Evolutionary conservation across 2,329 filamentous ascomycete species (phyloP).

Genomic region (Fusarium sp.): DNA sequence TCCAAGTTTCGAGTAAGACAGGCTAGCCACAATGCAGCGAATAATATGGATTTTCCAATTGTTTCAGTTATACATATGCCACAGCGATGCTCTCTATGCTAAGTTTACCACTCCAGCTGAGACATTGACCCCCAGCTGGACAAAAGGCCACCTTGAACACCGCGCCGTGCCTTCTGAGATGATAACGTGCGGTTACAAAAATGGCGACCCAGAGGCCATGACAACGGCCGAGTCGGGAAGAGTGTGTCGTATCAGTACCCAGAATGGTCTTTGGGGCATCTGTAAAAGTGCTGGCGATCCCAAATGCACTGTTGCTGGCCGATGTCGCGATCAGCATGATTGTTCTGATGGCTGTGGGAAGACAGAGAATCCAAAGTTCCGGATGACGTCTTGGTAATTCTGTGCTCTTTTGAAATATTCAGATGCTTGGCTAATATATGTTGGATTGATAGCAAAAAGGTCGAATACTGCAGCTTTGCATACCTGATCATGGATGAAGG

Average conservation of each 20-base stretch:
- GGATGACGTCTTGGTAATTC: slow-evolving; percentile 55
- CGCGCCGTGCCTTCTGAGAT: slow-evolving; percentile 33
- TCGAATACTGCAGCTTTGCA: slow-evolving; percentile 52
- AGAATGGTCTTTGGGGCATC: slow-evolving; percentile 54
- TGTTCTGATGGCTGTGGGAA: slow-evolving; percentile 53
- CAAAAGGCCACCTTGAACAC: neutral
- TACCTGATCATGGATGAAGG: slow-evolving; percentile 51
- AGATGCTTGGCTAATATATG: neutral
- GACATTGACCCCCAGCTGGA: slow-evolving; percentile 18
- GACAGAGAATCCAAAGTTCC: slow-evolving; percentile 38
- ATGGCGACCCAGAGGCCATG: slow-evolving; percentile 46
- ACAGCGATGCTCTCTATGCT: neutral
- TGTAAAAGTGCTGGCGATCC: slow-evolving; percentile 45
- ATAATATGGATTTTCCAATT: slow-evolving; percentile 5
- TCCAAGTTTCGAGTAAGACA: neutral
- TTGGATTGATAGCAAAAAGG: neutral
- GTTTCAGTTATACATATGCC: slow-evolving; percentile 26
- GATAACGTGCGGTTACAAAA: slow-evolving; percentile 49
- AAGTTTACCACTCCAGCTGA: slow-evolving; percentile 14
- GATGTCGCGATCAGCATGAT: slow-evolving; percentile 51
- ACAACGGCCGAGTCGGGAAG: slow-evolving; percentile 51
- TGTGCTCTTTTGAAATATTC: too few species aligned
- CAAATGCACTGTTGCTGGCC: slow-evolving; percentile 53
- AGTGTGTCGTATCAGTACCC: slow-evolving; percentile 53
- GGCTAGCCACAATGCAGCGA: slow-evolving; percentile 9